Evolutionary conservation across 257 asterid genomes (phyloP), one percentile per base, ranked within the genome.

Genomic region (Mitragyna speciosa): DNA sequence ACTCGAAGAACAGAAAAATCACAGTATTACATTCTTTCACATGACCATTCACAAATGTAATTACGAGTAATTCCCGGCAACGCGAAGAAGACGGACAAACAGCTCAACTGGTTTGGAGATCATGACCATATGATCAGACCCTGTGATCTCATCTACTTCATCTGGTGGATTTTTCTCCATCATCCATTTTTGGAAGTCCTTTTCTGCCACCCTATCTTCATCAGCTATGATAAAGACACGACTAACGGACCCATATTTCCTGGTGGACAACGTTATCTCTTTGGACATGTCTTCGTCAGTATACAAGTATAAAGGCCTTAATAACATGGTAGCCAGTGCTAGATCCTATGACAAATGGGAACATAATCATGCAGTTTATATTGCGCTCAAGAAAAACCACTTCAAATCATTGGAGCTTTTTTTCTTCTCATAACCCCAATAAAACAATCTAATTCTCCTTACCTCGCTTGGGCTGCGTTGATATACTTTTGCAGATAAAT

Each of bases 61-160:
- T 81, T 82, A 81, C 41, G 45, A 39, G 43, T 73, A 70, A 30
- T 65, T 70, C 12, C 36, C 47, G 58, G 81, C 86, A 68, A 82
- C 66, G 17, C 39, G 51, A 9, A 20, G 81, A 54, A 82, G 84
- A 67, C 16, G 79, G 70, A 65, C 65, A 31, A 69, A 66, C 2
- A 88, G 84, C 73, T 88, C 78, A 19, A 41, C 28, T 4, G 89
- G 88, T 28, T 59, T 84, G 19, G 83, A 84, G 80, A 82, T 76
- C 89, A 86, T 82, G 24, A 81, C 81, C 89, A 86, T 86, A 64
- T 88, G 89, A 84, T 86, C 89, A 3, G 91, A 79, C 3, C 84
- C 89, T 43, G 5, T 56, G 15, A 88, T 68, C 59, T 80, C 79
- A 64, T 19, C 43, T 36, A 84, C 89, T 84, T 88, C 81, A 75